Evolutionary conservation across 2,329 filamentous ascomycete species (phyloP).

Genomic region (Calonectria naviculata): DNA sequence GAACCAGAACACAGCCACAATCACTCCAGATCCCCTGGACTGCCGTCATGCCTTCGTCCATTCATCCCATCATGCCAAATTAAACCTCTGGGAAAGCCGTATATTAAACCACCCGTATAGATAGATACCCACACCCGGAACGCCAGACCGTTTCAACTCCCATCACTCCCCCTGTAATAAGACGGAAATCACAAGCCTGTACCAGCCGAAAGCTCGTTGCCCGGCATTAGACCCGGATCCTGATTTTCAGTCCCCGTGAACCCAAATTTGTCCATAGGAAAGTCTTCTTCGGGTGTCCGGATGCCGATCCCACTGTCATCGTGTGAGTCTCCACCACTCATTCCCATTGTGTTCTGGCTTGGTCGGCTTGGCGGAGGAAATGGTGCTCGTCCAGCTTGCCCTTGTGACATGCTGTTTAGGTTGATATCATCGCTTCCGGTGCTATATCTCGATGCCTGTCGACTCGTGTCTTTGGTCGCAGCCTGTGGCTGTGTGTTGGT

Average conservation of each 20-base stretch:
- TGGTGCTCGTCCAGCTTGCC: constrained; percentile 61
- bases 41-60: constrained; percentile 46
- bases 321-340: constrained; percentile 59
- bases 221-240: constrained; percentile 47
- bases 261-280: constrained; percentile 69
- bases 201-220: constrained; percentile 41
- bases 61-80: constrained; percentile 46
- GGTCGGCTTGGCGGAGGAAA: constrained; percentile 58
- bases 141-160: constrained; percentile 29
- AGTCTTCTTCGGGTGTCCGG: constrained; percentile 73
- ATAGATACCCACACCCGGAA: constrained; percentile 36
- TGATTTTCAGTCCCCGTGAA: constrained; percentile 52
- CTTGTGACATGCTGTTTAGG: constrained; percentile 56
- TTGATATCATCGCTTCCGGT: constrained; percentile 59
- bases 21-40: constrained; percentile 20
- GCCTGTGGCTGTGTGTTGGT: constrained; percentile 46
- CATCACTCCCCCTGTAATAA: not conserved
- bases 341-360: constrained; percentile 52
- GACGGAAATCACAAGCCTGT: constrained; percentile 28
- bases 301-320: constrained; percentile 84
- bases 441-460: constrained; percentile 53
- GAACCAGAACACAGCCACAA: constrained; percentile 19
- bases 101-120: constrained; percentile 38
- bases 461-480: constrained; percentile 49
- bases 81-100: constrained; percentile 34